These are phyloP conservation scores for Cavenderia fasciculata DNA, from an alignment of 78 protist genomes.

Conservation along the genomic window DNA sequence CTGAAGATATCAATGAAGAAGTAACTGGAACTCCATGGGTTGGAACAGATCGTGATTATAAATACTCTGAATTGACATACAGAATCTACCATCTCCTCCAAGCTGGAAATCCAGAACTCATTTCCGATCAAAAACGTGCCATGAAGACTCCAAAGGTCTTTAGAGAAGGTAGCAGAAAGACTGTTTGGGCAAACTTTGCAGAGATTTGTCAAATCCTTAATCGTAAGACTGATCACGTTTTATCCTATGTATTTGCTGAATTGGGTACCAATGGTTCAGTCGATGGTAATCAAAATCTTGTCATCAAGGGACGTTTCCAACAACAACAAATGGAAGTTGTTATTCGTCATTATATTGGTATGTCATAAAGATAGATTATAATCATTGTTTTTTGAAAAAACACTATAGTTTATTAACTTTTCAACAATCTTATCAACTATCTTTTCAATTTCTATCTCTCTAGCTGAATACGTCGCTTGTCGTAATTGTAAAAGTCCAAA, in stretches of 20 bases:
- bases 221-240: conserved; percentile 92
- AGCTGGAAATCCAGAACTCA: conserved; percentile 63
- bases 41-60: conserved; percentile 58
- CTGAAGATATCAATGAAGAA: not conserved
- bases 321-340: conserved; percentile 94
- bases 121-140: conserved; percentile 35
- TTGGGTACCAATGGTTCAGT: conserved; percentile 95
- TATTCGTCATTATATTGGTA: conserved; percentile 89
- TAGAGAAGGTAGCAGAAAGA: conserved; percentile 88
- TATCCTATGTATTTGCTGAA: conserved; percentile 90
- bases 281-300: conserved; percentile 90
- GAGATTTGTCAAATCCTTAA: conserved; percentile 91
- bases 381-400: not conserved
- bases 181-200: conserved; percentile 90
- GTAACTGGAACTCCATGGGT: conserved; percentile 39
- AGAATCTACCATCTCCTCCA: conserved; percentile 68
- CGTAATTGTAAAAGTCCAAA: conserved; percentile 89
- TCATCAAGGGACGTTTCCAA: conserved; percentile 94
- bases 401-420: not conserved
- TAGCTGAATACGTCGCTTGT: conserved; percentile 95
- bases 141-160: conserved; percentile 92
- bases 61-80: conserved; percentile 68
- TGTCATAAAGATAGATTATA: no score
- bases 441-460: not conserved
- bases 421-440: no score